A percentile compares a stretch with the other conserved stretches of the same genome.
Evolutionary conservation across 1,284 basidiomycete species (phyloP).

Genomic region (Cutaneotrichosporon cavernicola): DNA sequence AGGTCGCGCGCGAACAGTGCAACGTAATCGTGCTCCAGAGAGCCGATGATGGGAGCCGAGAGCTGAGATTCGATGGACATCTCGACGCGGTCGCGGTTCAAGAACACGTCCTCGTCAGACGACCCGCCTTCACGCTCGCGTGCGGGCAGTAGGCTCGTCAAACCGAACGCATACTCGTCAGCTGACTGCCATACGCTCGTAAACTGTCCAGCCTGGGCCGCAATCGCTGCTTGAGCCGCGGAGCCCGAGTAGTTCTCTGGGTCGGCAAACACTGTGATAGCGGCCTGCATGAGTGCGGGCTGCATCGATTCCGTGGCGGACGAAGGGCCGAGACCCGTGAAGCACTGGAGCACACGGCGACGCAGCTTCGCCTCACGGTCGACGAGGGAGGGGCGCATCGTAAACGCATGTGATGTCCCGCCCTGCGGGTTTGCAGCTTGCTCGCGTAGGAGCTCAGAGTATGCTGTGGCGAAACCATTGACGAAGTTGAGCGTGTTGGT

Average conservation of each 20-base stretch:
- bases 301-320: slow-evolving; percentile 80
- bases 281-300: slow-evolving; percentile 74
- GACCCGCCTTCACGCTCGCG: slow-evolving; percentile 42
- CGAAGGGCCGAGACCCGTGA: slow-evolving; percentile 73
- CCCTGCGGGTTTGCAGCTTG: slow-evolving; percentile 45
- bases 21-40: slow-evolving; percentile 82
- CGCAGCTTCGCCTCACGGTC: slow-evolving; percentile 81
- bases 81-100: slow-evolving; percentile 77
- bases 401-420: slow-evolving; percentile 49
- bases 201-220: slow-evolving; percentile 80
- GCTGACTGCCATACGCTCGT: slow-evolving; percentile 79
- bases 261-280: slow-evolving; percentile 81
- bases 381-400: slow-evolving; percentile 63
- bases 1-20: slow-evolving; percentile 59
- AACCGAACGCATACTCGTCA: slow-evolving; percentile 90
- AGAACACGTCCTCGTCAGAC: slow-evolving; percentile 58
- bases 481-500: slow-evolving; percentile 88
- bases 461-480: slow-evolving; percentile 59
- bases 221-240: slow-evolving; percentile 87
- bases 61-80: slow-evolving; percentile 72
- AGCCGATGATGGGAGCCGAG: slow-evolving; percentile 75
- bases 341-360: slow-evolving; percentile 84
- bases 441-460: slow-evolving; percentile 51
- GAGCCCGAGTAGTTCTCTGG: slow-evolving; percentile 67
- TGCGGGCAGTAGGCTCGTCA: slow-evolving; percentile 65